phyloP scores from a whole-genome alignment of 129 eudicot species.

The Pulicaria dysenterica region DNA sequence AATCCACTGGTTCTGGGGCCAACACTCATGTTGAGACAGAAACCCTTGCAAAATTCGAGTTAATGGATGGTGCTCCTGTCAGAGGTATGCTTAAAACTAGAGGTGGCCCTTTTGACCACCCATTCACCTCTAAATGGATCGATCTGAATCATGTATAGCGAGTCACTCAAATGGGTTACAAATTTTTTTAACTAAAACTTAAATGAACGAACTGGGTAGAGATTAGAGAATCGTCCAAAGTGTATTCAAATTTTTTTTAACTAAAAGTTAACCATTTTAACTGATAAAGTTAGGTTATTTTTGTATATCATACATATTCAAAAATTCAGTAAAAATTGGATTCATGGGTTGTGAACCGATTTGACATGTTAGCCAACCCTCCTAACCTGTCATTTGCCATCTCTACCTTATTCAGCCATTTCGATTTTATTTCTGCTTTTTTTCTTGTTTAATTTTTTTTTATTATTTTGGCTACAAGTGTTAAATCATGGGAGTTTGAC shows the following conservation, averaged over 20 bases:
- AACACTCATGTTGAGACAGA: slow-evolving; percentile 99
- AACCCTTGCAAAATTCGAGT: slow-evolving; percentile 93
- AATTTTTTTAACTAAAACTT: neutral
- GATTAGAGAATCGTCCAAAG: neutral
- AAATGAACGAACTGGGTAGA: neutral
- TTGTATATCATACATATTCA: too few species aligned
- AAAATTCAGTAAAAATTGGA: too few species aligned
- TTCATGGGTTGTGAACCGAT: neutral
- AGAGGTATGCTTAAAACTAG: slow-evolving; percentile 58
- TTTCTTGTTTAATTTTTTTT: neutral
- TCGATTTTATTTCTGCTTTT: neutral
- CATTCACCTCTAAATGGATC: neutral
- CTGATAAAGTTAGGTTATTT: too few species aligned
- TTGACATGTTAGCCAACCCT: neutral
- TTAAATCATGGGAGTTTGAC: neutral
- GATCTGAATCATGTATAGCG: neutral
- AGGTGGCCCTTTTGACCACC: neutral
- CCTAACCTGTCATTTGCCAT: neutral
- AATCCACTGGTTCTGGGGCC: slow-evolving; percentile 96
- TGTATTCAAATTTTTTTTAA: neutral
- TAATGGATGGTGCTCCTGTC: slow-evolving; percentile 99
- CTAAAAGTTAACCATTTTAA: too few species aligned
- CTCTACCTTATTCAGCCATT: neutral
- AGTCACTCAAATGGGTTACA: neutral
- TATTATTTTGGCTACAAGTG: neutral